These are phyloP conservation scores for Plasmodium falciparum DNA, from an alignment of 169 alveolate species.

Conservation along the genomic window DNA sequence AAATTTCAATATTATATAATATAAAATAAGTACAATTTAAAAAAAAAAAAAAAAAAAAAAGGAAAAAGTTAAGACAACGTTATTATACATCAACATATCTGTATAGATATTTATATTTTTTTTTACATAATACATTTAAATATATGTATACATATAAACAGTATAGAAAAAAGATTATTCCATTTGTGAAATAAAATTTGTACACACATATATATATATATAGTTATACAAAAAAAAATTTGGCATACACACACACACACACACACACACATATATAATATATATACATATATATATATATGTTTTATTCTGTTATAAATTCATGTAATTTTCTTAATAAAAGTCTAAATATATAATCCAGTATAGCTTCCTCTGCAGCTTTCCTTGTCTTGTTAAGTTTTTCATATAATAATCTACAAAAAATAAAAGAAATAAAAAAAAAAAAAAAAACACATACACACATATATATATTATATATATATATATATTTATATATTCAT, in stretches of 20 bases:
- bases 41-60: neutral
- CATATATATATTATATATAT: neutral
- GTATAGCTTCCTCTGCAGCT: conserved; percentile 64
- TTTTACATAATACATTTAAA: neutral
- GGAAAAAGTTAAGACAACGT: neutral
- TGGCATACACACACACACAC: too few species aligned
- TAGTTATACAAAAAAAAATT: too few species aligned
- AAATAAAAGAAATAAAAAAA: neutral
- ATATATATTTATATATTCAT: neutral
- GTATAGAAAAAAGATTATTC: too few species aligned
- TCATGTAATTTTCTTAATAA: conserved; percentile 32
- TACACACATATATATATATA: neutral
- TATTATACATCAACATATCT: neutral
- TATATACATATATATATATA: too few species aligned
- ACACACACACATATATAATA: too few species aligned
- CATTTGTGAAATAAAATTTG: neutral
- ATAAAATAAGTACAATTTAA: too few species aligned
- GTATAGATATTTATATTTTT: neutral
- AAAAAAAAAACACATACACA: neutral
- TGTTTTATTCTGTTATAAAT: conserved; percentile 10
- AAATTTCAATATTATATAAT: too few species aligned
- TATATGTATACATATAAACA: neutral
- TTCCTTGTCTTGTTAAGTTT: conserved; percentile 24
- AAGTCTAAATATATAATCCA: conserved; percentile 33
- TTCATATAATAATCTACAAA: conserved; percentile 39